These are phyloP conservation scores for Proliferodiscus dingleyae DNA, from an alignment of 2,329 filamentous ascomycete genomes.

Conservation along the genomic window DNA sequence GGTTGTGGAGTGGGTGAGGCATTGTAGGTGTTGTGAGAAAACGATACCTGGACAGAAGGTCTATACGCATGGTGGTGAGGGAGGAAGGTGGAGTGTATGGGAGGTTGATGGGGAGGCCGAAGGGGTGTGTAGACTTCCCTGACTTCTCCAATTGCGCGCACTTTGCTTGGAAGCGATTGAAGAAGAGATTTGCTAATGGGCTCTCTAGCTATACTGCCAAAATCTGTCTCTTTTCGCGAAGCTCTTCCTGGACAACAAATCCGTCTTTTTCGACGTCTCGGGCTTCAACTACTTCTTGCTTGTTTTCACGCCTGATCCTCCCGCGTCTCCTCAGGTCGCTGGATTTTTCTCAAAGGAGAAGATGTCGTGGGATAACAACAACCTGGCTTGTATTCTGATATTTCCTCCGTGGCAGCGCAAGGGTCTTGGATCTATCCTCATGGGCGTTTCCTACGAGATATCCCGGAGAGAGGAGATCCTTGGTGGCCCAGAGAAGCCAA, in stretches of 20 bases:
- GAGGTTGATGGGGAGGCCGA: conserved; percentile 88
- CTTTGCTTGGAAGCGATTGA: no score
- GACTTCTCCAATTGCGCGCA: neutral
- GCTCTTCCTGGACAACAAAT: conserved; percentile 96
- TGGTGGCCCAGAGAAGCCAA: conserved; percentile 89
- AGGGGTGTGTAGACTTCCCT: conserved; percentile 45
- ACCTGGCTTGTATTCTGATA: conserved; percentile 90
- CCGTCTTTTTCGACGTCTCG: conserved; percentile 93
- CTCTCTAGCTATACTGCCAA: conserved; percentile 72
- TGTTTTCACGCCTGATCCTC: conserved; percentile 61
- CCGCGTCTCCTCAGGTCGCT: conserved; percentile 48
- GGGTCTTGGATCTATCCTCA: conserved; percentile 80
- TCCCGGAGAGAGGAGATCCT: conserved; percentile 76
- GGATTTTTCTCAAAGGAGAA: conserved; percentile 99
- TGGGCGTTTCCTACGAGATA: conserved; percentile 91
- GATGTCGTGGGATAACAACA: conserved; percentile 98
- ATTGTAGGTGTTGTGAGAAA: conserved; percentile 53
- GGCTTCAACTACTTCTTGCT: conserved; percentile 94
- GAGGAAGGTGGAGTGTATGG: conserved; percentile 74
- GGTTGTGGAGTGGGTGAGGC: conserved; percentile 52
- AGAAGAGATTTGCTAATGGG: conserved; percentile 3
- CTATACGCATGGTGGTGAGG: conserved; percentile 63
- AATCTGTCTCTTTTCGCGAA: conserved; percentile 96
- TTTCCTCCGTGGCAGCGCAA: conserved; percentile 95
- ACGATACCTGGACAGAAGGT: conserved; percentile 64